Conservation (phyloP, 805 yeast species). For the Metschnikowia chrysomelidarum region DNA sequence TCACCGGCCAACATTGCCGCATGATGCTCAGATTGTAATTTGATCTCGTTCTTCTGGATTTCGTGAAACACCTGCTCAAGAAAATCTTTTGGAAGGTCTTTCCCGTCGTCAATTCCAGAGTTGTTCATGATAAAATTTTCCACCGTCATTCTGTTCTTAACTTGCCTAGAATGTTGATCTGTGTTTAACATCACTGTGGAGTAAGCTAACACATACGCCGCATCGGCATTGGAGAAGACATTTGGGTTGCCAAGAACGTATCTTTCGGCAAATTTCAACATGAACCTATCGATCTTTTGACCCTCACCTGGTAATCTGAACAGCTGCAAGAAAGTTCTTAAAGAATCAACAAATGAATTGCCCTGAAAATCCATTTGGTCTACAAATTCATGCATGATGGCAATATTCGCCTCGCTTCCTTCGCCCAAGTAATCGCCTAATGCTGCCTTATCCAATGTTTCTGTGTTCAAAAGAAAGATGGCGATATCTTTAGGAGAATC, state of each 20-base stretch:
- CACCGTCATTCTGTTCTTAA: slow-evolving; percentile 81
- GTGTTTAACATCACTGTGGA: slow-evolving; percentile 93
- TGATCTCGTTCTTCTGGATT: slow-evolving; percentile 81
- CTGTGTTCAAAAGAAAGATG: slow-evolving; percentile 62
- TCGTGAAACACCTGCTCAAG: slow-evolving; percentile 71
- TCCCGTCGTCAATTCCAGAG: slow-evolving; percentile 88
- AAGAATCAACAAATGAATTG: slow-evolving; percentile 75
- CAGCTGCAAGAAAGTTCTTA: slow-evolving; percentile 78
- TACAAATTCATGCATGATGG: slow-evolving; percentile 90
- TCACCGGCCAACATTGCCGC: slow-evolving; percentile 80
- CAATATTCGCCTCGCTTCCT: slow-evolving; percentile 72
- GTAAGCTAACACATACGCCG: slow-evolving; percentile 89
- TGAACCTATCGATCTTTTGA: slow-evolving; percentile 93
- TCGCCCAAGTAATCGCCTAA: slow-evolving; percentile 94
- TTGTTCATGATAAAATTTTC: slow-evolving; percentile 87
- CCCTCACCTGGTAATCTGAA: slow-evolving; percentile 98
- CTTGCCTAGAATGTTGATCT: slow-evolving; percentile 86
- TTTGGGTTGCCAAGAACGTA: slow-evolving; percentile 84
- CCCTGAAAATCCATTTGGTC: slow-evolving; percentile 77
- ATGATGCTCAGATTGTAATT: slow-evolving; percentile 89
- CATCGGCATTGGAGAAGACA: slow-evolving; percentile 88
- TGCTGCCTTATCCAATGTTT: slow-evolving; percentile 75
- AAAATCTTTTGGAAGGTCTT: slow-evolving; percentile 73
- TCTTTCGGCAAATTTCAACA: slow-evolving; percentile 95
- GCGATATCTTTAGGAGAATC: slow-evolving; percentile 72